phyloP scores from a whole-genome alignment of 176 grass and related monocot species.

The Hordeum vulgare region MorexV3_pseudomolecules_assembly NC_058519.1:454179641-454180140 shows the following conservation, averaged over 20 bases:
- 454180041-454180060: slow-evolving; percentile 13
- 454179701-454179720: background rate
- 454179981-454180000: background rate
- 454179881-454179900: slow-evolving; percentile 88
- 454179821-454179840: background rate
- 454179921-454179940: slow-evolving; percentile 62
- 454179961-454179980: slow-evolving; percentile 82
- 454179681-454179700: background rate
- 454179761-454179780: background rate
- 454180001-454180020: background rate
- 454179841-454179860: slow-evolving; percentile 65
- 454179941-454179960: slow-evolving; percentile 48
- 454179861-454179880: slow-evolving; percentile 90
- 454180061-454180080: slow-evolving; percentile 95
- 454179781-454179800: background rate
- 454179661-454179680: background rate
- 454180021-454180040: background rate
- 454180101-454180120: slow-evolving; percentile 72
- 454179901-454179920: slow-evolving; percentile 95
- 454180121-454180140: slow-evolving; percentile 78
- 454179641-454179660: background rate
- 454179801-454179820: background rate
- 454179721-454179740: background rate
- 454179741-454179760: background rate
- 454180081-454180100: slow-evolving; percentile 52